Evolutionary conservation across 2,329 filamentous ascomycete species (phyloP).

Genomic region (Podosphaera xanthii): DNA sequence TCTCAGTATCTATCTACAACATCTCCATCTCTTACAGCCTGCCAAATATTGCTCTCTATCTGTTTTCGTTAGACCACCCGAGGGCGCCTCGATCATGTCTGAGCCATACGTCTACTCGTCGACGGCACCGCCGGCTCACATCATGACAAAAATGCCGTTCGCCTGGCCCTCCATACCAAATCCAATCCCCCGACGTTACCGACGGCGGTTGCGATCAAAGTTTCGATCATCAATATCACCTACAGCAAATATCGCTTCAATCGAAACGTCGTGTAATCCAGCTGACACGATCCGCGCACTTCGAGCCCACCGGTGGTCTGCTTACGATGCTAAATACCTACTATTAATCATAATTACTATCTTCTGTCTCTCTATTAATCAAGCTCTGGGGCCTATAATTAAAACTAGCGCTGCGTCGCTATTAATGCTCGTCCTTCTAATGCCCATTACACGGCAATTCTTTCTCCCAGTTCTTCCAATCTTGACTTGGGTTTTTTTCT

Average conservation of each 20-base stretch:
- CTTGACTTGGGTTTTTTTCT: conserved; percentile 70
- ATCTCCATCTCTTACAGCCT: conserved; percentile 5
- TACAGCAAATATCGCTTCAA: conserved; percentile 47
- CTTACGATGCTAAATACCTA: conserved; percentile 69
- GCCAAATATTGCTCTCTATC: conserved; percentile 2
- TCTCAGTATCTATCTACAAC: conserved; percentile 8
- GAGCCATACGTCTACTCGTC: conserved; percentile 10
- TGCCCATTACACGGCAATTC: conserved; percentile 76
- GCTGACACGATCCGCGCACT: conserved; percentile 54
- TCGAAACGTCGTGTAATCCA: conserved; percentile 67
- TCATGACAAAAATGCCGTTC: conserved; percentile 18
- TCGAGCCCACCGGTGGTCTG: conserved; percentile 55
- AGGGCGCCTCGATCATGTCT: conserved; percentile 6
- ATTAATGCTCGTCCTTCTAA: conserved; percentile 45
- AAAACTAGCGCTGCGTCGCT: conserved; percentile 52
- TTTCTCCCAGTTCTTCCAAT: conserved; percentile 73
- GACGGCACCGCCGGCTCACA: conserved; percentile 6
- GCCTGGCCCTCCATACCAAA: conserved; percentile 24
- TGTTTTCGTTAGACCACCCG: background rate
- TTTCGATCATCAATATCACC: conserved; percentile 42
- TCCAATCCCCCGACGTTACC: conserved; percentile 39
- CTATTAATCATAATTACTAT: conserved; percentile 51
- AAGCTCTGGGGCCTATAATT: conserved; percentile 49
- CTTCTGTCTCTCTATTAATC: conserved; percentile 66
- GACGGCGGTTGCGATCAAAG: conserved; percentile 44